phyloP scores from a whole-genome alignment of 1,139 yeast species.

The Wickerhamomyces sp. region DNA sequence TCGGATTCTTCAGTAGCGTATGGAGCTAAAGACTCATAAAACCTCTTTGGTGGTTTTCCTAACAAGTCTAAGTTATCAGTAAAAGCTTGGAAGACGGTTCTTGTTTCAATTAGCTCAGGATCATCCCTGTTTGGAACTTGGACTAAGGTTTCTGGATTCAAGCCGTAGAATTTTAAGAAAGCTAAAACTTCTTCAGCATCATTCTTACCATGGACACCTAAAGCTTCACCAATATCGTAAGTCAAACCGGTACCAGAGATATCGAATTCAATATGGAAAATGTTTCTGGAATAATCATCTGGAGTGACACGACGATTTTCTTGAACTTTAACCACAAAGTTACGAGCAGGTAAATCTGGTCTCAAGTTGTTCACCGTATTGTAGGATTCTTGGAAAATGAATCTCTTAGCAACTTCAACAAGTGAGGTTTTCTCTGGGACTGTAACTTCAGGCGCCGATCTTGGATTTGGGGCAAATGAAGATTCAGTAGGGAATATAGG shows the following conservation, averaged over 20 bases:
- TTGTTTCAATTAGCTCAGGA: constrained; percentile 51
- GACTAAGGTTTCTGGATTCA: constrained; percentile 63
- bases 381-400: constrained; percentile 81
- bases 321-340: constrained; percentile 84
- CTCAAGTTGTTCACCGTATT: constrained; percentile 53
- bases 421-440: constrained; percentile 39
- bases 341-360: constrained; percentile 87
- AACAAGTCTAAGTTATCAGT: constrained; percentile 79
- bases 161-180: constrained; percentile 68
- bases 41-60: constrained; percentile 95
- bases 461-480: constrained; percentile 56
- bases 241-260: constrained; percentile 84
- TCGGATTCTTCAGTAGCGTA: constrained; percentile 71
- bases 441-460: constrained; percentile 36
- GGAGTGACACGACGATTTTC: constrained; percentile 95
- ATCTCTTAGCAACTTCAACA: constrained; percentile 60
- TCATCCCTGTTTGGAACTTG: constrained; percentile 71
- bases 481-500: constrained; percentile 56
- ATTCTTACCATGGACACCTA: constrained; percentile 93
- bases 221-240: constrained; percentile 93
- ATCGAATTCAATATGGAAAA: constrained; percentile 95
- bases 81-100: constrained; percentile 79
- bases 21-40: constrained; percentile 76
- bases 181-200: constrained; percentile 55
- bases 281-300: constrained; percentile 81